Base-by-base conservation (phyloP, 2,329 filamentous ascomycete genomes). In the Pochonia chlamydosporia region DNA sequence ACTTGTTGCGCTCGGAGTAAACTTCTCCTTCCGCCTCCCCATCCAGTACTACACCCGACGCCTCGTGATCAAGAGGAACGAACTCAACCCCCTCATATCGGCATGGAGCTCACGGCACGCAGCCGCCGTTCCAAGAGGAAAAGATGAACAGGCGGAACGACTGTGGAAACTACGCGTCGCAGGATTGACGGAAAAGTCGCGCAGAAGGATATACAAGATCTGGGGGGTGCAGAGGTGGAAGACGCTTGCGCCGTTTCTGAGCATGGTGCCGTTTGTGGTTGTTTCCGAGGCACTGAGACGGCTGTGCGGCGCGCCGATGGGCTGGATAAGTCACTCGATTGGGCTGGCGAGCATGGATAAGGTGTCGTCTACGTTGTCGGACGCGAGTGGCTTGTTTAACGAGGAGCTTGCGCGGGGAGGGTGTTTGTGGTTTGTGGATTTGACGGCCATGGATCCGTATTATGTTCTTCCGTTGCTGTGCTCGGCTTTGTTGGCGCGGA, bases 401-500 rank as follows among this genome's bases (percentile, higher is more conserved):
- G 60, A 67, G 3, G 65, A 67, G 1, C 56, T 82, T n/a, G 56
- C 65, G 1, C 65, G 71, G 0, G 78, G 74, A 5, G 78, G 78
- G 23, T 70, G 67, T 35, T 63, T 81, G 14, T 81, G 78, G 77
- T 79, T 81, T 54, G 63, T 69, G 2, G 73, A 82, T 52, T 67
- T 82, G 21, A 73, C 72, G 6, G 70, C 58, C 25, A 63, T 72
- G 26, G 79, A 82, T 50, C 76, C 79, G 1, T 72, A 71, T 47
- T 65, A 70, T 47, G 59, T 71, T 24, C 67, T 81, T 0, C 76
- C 79, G 3, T 23, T 65, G 8, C 48, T 66, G 31, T 69, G 63
- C 47, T 60, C 62, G 1, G 52, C 51, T 1, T 49, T 64, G 9
- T 47, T 69, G 18, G 59, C 57, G 3, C 56, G 52, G 45, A 60